Conservation (phyloP, 306 rosid species). For the Vicia sativa region DNA sequence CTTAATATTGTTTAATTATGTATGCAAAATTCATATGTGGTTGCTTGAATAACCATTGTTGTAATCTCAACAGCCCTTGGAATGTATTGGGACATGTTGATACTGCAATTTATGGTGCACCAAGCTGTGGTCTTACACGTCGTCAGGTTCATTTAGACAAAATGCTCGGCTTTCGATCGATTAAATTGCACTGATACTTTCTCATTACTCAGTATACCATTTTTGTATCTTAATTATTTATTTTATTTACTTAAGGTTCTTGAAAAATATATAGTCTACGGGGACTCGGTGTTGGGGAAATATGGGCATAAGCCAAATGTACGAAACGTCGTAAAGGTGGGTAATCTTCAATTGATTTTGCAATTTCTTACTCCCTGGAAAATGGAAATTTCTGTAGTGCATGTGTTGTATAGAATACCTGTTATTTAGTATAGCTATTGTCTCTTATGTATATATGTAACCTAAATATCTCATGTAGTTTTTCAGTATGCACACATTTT, state of each 20-base stretch:
- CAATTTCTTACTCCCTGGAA: background rate
- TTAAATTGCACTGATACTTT: slow-evolving; percentile 32
- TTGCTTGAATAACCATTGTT: slow-evolving; percentile 37
- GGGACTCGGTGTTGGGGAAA: slow-evolving; percentile 80
- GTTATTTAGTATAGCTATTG: slow-evolving; percentile 3
- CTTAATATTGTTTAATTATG: slow-evolving; percentile 25
- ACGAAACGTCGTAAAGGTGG: slow-evolving; percentile 83
- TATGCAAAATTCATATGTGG: slow-evolving; percentile 7
- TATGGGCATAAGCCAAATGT: slow-evolving; percentile 72
- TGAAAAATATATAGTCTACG: slow-evolving; percentile 77
- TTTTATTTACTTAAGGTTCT: slow-evolving; percentile 55
- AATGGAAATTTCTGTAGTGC: slow-evolving; percentile 21
- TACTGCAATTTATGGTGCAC: slow-evolving; percentile 76
- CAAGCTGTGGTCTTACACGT: slow-evolving; percentile 70
- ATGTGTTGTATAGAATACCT: background rate
- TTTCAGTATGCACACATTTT: background rate
- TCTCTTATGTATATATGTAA: slow-evolving; percentile 2
- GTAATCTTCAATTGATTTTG: slow-evolving; percentile 33
- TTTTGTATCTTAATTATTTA: slow-evolving; percentile 31
- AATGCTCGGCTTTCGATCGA: slow-evolving; percentile 39
- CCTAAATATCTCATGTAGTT: background rate
- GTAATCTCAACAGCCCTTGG: slow-evolving; percentile 76
- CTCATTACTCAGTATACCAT: slow-evolving; percentile 13
- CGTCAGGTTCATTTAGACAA: slow-evolving; percentile 78
- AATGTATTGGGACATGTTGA: slow-evolving; percentile 83